Conservation (phyloP, 129 eudicot genomes). For the Flaveria brownii region DNA sequence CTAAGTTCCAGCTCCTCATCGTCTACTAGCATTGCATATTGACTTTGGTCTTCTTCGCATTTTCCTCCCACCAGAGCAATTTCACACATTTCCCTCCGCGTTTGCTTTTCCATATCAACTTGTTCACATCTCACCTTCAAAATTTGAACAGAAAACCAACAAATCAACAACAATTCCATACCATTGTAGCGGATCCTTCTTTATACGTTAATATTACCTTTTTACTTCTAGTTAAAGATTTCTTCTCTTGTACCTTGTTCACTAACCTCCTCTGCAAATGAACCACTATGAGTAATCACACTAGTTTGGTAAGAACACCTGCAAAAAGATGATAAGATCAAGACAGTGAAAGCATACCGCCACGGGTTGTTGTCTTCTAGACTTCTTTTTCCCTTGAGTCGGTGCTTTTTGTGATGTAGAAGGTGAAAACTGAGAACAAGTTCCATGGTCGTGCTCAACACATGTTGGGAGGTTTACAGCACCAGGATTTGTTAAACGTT, state of each 20-base stretch:
- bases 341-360: conserved; percentile 42
- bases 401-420: conserved; percentile 35
- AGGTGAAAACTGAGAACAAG: conserved; percentile 31
- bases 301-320: conserved; percentile 14
- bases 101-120: conserved; percentile 45
- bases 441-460: conserved; percentile 30
- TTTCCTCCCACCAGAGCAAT: conserved; percentile 57
- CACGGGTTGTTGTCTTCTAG: conserved; percentile 42
- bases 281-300: conserved; percentile 22
- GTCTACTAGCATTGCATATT: conserved; percentile 52
- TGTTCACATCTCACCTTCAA: conserved; percentile 54
- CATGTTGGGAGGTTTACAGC: conserved; percentile 42
- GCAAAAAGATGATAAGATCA: conserved; percentile 16
- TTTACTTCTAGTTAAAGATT: conserved; percentile 45
- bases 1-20: conserved; percentile 92
- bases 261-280: conserved; percentile 56
- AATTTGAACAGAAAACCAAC: conserved; percentile 8
- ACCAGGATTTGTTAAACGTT: conserved; percentile 43
- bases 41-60: conserved; percentile 46
- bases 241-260: conserved; percentile 55
- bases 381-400: conserved; percentile 54
- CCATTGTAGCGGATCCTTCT: background rate
- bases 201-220: conserved; percentile 40
- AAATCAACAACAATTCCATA: conserved; percentile 13
- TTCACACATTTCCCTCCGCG: conserved; percentile 55